phyloP scores from a whole-genome alignment of 78 protist genomes.

The Dictyostelium firmibasis region DNA sequence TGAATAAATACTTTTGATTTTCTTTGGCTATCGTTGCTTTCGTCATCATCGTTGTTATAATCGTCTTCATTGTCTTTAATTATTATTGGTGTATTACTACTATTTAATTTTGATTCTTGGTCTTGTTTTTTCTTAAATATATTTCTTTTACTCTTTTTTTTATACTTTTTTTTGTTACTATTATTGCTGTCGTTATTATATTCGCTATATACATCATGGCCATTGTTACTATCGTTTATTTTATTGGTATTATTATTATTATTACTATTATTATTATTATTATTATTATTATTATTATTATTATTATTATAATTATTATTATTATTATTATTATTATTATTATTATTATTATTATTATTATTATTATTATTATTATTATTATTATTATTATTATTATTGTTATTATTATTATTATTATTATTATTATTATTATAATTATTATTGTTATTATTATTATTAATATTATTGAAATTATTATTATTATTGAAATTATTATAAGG shows the following conservation, averaged over 20 bases:
- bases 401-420: not conserved
- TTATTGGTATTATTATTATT: not conserved
- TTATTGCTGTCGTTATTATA: not conserved
- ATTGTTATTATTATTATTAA: not conserved
- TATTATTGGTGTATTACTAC: not conserved
- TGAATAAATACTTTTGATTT: conserved; percentile 47
- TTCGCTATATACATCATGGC: not conserved
- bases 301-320: not conserved
- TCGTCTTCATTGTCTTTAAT: not conserved
- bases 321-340: not conserved
- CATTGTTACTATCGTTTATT: not conserved
- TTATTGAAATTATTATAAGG: not conserved
- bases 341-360: not conserved
- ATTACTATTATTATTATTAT: not conserved
- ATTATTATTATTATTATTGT: not conserved
- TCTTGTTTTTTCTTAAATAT: not conserved
- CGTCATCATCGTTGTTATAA: not conserved
- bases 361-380: not conserved
- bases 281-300: not conserved
- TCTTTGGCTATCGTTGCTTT: not conserved
- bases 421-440: not conserved
- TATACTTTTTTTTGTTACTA: not conserved
- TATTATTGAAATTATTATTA: not conserved
- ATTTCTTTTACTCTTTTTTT: conserved; percentile 1
- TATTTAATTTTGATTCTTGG: not conserved